Base-by-base conservation (phyloP, 2,329 filamentous ascomycete genomes). In the Hymenoscyphus fructigenus region DNA sequence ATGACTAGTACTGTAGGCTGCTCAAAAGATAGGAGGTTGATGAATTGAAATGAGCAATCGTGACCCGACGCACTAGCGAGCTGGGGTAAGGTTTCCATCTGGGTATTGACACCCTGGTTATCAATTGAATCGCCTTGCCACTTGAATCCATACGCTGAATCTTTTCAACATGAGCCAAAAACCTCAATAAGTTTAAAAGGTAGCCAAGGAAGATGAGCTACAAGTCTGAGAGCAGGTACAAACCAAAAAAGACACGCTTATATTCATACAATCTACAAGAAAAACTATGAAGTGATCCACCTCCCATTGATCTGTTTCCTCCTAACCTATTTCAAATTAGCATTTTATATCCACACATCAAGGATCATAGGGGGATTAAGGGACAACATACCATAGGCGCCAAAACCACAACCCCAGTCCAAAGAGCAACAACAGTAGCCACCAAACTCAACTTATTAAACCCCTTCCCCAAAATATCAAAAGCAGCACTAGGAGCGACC, bases 391-490 rank as follows among this genome's bases (percentile, higher is more conserved):
- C 95, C 86, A 98, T 87, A 32, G 95, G 95, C 61, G 89, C 89
- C 74, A 98, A 81, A 63, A 91, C 85, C 69, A 88, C 77, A 17
- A 97, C 94, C 57, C 92, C 93, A 47, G 86, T 83, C 57, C 85
- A 86, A 70, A 98, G 82, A 20, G 92, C 94, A 50, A 90, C 82
- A 44, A 99, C 93, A 0, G 95, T 99, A 17, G 85, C 83, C 44
- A 97, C 77, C 74, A 99, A 85, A 71, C 93, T 91, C 63, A 93
- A 75, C 82, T 96, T 97, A 76, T 94, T 95, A 78, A 99, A 99
- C 2, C 92, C 91, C 78, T 93, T 95, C 67, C 93, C 95, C 17
- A 99, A 80, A 53, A 98, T 87, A 79, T 99, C 95, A 77, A 99
- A 99, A 17, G 91, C 85, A 71, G 91, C 88, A 77, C 92, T 97